A percentile compares a stretch with the other conserved stretches of the same genome.
These are phyloP conservation scores for Diaporthe longicolla DNA, from an alignment of 2,329 filamentous ascomycete species.

Conservation along the genomic window DNA sequence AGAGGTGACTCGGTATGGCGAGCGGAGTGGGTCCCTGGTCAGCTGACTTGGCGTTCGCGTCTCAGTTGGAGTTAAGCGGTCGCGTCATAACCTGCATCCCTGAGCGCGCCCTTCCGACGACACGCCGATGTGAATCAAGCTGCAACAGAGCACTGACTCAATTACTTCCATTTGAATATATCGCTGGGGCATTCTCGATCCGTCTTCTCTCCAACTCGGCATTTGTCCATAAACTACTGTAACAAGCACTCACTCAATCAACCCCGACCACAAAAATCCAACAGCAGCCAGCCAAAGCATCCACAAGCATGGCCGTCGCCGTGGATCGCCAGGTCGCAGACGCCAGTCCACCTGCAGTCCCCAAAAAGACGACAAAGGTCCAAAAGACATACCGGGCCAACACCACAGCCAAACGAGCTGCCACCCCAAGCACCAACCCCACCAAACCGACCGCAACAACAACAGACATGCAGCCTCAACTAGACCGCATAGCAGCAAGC, in stretches of 20 bases:
- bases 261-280: neutral
- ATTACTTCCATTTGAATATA: too few relatives aligned
- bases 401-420: slow-evolving; percentile 22
- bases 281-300: neutral
- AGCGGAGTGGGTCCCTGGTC: slow-evolving; percentile 4
- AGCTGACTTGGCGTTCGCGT: slow-evolving; percentile 34
- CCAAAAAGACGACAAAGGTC: slow-evolving; percentile 21
- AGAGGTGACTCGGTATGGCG: too few relatives aligned
- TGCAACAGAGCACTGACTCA: neutral
- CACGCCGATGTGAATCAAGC: slow-evolving; percentile 40
- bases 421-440: neutral
- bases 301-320: slow-evolving; percentile 29
- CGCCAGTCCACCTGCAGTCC: neutral
- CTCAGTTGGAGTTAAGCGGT: neutral
- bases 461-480: slow-evolving; percentile 55
- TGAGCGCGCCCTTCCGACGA: slow-evolving; percentile 40
- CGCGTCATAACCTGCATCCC: slow-evolving; percentile 11
- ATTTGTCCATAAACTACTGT: neutral
- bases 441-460: neutral
- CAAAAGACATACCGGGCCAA: slow-evolving; percentile 34
- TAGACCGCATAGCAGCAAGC: slow-evolving; percentile 61
- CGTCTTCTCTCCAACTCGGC: neutral
- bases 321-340: slow-evolving; percentile 19
- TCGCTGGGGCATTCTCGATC: neutral
- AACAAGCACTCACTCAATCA: neutral